These are phyloP conservation scores for Coemansia sp. DNA, from an alignment of 192 early-diverging fungal species.

Conservation along the genomic window DNA sequence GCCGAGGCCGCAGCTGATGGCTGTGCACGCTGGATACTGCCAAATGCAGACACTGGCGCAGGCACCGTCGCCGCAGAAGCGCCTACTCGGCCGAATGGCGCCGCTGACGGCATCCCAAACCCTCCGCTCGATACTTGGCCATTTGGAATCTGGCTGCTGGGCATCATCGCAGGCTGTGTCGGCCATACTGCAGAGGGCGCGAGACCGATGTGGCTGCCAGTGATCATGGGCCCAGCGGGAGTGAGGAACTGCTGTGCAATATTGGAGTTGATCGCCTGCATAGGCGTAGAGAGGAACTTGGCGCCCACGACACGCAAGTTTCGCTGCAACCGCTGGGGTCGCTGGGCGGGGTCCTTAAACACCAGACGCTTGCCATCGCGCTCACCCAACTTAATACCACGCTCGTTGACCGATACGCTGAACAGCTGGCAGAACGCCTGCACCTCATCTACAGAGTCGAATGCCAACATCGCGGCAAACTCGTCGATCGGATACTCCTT, in stretches of 20 bases:
- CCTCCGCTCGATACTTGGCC: neutral
- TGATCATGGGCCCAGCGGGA: conserved; percentile 1
- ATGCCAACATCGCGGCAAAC: conserved; percentile 62
- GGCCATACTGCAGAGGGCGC: conserved; percentile 6
- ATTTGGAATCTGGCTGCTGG: neutral
- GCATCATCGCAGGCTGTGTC: neutral
- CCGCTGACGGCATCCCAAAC: neutral
- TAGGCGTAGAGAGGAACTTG: conserved; percentile 38
- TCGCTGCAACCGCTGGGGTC: conserved; percentile 15
- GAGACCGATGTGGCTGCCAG: neutral
- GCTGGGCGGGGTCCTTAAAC: conserved; percentile 33
- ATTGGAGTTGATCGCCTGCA: conserved; percentile 34
- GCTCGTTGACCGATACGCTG: conserved; percentile 15
- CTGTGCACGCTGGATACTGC: neutral
- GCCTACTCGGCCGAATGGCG: neutral
- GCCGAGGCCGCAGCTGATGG: neutral
- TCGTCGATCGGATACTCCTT: conserved; percentile 52
- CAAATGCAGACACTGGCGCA: conserved; percentile 8
- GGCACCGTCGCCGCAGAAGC: neutral
- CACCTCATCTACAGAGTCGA: conserved; percentile 61
- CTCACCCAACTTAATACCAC: conserved; percentile 48
- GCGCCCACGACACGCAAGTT: conserved; percentile 45
- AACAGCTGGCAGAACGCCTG: conserved; percentile 40
- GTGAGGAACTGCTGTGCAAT: conserved; percentile 26
- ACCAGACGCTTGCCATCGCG: conserved; percentile 25